Evolutionary conservation across 2,329 filamentous ascomycete genomes (phyloP).

Genomic region (Dactylellina parvicollis): DNA sequence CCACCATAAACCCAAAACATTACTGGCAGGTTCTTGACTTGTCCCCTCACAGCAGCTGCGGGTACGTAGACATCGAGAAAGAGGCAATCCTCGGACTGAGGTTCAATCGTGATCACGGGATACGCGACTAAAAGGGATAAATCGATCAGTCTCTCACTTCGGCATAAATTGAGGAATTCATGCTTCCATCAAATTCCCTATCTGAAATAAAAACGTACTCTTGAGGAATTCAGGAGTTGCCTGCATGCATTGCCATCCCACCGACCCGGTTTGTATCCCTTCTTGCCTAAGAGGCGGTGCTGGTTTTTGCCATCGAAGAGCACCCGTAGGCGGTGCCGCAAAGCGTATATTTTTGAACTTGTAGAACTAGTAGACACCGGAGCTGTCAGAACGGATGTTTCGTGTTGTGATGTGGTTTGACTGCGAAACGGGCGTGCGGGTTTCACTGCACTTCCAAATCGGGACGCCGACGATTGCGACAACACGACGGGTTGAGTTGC

Average conservation of each 20-base stretch:
- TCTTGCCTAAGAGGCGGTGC: slow-evolving; percentile 60
- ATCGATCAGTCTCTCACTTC: slow-evolving; percentile 11
- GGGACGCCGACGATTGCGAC: slow-evolving; percentile 18
- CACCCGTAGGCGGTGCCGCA: slow-evolving; percentile 62
- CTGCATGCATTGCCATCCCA: slow-evolving; percentile 60
- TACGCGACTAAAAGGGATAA: slow-evolving; percentile 53
- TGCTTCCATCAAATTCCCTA: too few relatives aligned
- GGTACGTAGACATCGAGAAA: slow-evolving; percentile 67
- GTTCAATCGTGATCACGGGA: slow-evolving; percentile 55
- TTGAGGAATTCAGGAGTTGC: slow-evolving; percentile 54
- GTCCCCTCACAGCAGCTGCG: slow-evolving; percentile 61
- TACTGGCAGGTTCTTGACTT: slow-evolving; percentile 62
- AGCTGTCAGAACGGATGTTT: neutral
- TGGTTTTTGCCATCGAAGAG: slow-evolving; percentile 63
- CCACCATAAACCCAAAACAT: slow-evolving; percentile 65
- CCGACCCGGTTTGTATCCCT: slow-evolving; percentile 59
- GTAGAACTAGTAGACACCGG: slow-evolving; percentile 58
- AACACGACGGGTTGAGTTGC: slow-evolving; percentile 17
- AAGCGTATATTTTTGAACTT: slow-evolving; percentile 64
- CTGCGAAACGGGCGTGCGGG: neutral
- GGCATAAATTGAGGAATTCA: slow-evolving; percentile 13
- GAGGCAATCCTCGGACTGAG: slow-evolving; percentile 64
- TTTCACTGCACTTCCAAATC: neutral
- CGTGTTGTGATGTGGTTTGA: slow-evolving; percentile 24
- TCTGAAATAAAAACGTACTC: slow-evolving; percentile 43